phyloP scores from a whole-genome alignment of 768 basidiomycete species.

The Coprinopsis cinerea region DNA sequence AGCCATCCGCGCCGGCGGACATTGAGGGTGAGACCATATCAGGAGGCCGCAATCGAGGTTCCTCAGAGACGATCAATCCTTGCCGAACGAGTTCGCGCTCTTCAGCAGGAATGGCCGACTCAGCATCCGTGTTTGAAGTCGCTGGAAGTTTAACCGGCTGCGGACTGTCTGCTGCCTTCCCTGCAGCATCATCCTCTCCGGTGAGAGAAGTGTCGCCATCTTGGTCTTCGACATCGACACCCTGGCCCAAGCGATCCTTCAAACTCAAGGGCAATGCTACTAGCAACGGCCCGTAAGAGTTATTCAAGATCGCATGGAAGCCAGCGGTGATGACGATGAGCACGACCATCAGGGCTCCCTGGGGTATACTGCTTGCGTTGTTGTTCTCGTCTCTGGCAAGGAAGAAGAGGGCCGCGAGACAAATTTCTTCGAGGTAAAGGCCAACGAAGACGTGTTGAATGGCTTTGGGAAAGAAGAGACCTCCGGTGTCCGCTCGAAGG shows the following conservation, averaged over 20 bases:
- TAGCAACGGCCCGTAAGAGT: conserved; percentile 77
- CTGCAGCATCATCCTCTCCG: not conserved
- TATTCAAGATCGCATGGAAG: conserved; percentile 67
- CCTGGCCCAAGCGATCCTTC: conserved; percentile 38
- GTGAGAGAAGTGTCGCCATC: not conserved
- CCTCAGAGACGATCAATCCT: not conserved
- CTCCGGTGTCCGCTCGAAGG: conserved; percentile 72
- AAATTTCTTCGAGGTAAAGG: conserved; percentile 85
- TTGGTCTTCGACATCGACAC: conserved; percentile 12
- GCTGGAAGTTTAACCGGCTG: not conserved
- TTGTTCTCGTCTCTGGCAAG: conserved; percentile 53
- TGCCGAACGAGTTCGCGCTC: not conserved
- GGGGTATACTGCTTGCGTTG: conserved; percentile 53
- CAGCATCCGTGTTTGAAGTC: not conserved
- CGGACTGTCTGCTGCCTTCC: no score
- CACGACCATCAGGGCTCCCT: conserved; percentile 82
- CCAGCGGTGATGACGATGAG: conserved; percentile 75
- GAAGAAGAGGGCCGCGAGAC: conserved; percentile 87
- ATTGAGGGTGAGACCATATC: not conserved
- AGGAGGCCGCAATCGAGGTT: not conserved
- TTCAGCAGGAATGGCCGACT: not conserved
- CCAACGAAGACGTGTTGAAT: conserved; percentile 92
- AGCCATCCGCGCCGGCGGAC: not conserved
- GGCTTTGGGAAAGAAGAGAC: conserved; percentile 92
- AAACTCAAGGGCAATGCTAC: conserved; percentile 71